A percentile compares a stretch with the other conserved stretches of the same genome.
Evolutionary conservation across 2,329 filamentous ascomycete species (phyloP).

Genomic region (Dactylellina drechsleri): DNA sequence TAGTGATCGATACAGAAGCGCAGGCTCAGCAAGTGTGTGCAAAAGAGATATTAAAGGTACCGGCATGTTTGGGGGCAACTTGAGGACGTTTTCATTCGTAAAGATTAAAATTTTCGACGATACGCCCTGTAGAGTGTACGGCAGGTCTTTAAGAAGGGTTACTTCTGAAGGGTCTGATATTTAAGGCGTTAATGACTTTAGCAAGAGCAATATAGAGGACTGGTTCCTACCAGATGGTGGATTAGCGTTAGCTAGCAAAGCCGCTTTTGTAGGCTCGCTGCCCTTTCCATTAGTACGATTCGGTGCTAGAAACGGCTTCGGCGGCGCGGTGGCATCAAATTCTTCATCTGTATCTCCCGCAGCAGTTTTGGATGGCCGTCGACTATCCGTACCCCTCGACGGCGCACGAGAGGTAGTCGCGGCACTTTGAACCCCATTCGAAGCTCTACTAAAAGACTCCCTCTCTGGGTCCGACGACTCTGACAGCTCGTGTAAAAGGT

Average conservation of each 20-base stretch:
- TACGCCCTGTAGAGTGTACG: constrained; percentile 90
- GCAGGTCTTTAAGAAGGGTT: constrained; percentile 78
- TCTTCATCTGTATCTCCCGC: constrained; percentile 20
- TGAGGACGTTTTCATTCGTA: constrained; percentile 73
- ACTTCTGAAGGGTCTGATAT: constrained; percentile 72
- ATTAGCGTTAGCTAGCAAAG: constrained; percentile 43
- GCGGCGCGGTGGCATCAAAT: constrained; percentile 37
- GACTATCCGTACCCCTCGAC: constrained; percentile 28
- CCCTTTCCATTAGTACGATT: constrained; percentile 36
- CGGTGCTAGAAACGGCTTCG: constrained; percentile 48
- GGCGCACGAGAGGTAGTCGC: constrained; percentile 28
- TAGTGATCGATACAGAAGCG: constrained; percentile 85
- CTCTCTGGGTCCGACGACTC: constrained; percentile 66
- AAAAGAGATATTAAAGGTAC: constrained; percentile 85
- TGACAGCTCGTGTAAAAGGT: constrained; percentile 84
- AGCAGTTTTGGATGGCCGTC: constrained; percentile 29
- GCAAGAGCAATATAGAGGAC: not conserved
- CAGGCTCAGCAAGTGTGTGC: constrained; percentile 90
- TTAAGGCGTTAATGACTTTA: constrained; percentile 48
- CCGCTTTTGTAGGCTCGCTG: constrained; percentile 35
- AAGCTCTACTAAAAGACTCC: constrained; percentile 22
- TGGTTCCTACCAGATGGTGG: constrained; percentile 28
- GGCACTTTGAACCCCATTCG: constrained; percentile 54
- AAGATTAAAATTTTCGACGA: constrained; percentile 88
- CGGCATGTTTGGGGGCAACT: constrained; percentile 80